Evolutionary conservation across 2,329 filamentous ascomycete species (phyloP).

Genomic region (Cercospora sp.): DNA sequence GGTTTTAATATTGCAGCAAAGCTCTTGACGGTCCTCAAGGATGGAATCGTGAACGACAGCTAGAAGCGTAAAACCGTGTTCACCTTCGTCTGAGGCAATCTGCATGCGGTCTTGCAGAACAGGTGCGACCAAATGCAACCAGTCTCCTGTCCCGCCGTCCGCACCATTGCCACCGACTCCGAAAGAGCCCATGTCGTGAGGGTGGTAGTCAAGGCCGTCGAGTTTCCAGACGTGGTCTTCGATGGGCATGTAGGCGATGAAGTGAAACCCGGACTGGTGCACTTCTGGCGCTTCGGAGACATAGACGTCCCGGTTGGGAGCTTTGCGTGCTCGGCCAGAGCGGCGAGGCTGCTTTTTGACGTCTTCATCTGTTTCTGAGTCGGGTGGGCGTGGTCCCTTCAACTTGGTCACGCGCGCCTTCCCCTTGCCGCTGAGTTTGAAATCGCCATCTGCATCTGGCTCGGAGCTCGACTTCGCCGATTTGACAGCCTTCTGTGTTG

Average conservation of each 20-base stretch:
- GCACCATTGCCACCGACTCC: slow-evolving; percentile 37
- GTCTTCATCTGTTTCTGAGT: neutral
- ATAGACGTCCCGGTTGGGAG: slow-evolving; percentile 30
- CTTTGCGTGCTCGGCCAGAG: slow-evolving; percentile 31
- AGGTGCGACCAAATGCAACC: slow-evolving; percentile 65
- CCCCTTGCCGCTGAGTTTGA: neutral
- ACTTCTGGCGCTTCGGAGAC: slow-evolving; percentile 47
- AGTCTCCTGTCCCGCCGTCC: slow-evolving; percentile 54
- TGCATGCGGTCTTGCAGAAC: slow-evolving; percentile 67
- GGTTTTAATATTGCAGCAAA: slow-evolving; percentile 49
- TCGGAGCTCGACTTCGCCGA: slow-evolving; percentile 13
- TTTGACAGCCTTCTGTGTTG: neutral
- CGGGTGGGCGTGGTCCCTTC: neutral
- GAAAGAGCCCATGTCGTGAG: slow-evolving; percentile 60
- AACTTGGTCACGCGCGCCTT: neutral
- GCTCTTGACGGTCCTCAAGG: slow-evolving; percentile 45
- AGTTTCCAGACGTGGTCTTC: slow-evolving; percentile 80
- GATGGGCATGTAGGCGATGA: slow-evolving; percentile 81
- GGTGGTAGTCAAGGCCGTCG: slow-evolving; percentile 76
- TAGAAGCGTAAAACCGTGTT: slow-evolving; percentile 74
- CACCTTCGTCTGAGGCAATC: slow-evolving; percentile 61
- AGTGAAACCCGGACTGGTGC: slow-evolving; percentile 73
- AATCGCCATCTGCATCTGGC: slow-evolving; percentile 15
- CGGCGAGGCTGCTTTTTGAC: slow-evolving; percentile 24
- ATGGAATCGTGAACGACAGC: slow-evolving; percentile 70